These are phyloP conservation scores for Amniculicola lignicola DNA, from an alignment of 495 filamentous ascomycete species.

Conservation along the genomic window DNA sequence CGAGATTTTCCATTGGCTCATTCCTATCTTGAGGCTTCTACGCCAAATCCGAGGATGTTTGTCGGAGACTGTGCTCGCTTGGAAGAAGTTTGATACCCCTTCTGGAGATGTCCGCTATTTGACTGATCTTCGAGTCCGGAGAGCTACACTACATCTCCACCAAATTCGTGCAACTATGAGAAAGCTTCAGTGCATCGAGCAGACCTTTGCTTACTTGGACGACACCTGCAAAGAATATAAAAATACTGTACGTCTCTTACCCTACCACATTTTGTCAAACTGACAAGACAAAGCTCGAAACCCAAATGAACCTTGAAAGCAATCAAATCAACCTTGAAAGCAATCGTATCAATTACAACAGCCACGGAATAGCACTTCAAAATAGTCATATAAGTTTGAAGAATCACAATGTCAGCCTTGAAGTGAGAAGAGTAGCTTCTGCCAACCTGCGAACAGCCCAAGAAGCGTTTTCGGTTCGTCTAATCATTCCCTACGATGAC, in stretches of 20 bases:
- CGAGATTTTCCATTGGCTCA: background rate
- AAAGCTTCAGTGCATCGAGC: background rate
- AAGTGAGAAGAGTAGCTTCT: background rate
- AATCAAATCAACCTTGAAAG: background rate
- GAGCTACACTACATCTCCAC: background rate
- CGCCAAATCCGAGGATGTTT: background rate
- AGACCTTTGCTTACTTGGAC: background rate
- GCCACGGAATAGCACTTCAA: background rate
- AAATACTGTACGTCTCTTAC: background rate
- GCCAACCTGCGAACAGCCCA: background rate
- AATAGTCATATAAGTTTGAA: background rate
- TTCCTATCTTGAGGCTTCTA: background rate
- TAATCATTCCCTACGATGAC: background rate
- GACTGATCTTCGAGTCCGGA: background rate
- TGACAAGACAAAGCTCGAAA: background rate
- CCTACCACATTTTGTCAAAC: background rate
- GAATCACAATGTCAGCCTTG: background rate
- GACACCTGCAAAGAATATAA: background rate
- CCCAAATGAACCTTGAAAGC: background rate
- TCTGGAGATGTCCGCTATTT: constrained; percentile 10
- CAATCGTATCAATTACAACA: background rate
- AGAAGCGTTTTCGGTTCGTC: constrained; percentile 1
- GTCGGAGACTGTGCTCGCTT: background rate
- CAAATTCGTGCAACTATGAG: background rate
- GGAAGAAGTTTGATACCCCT: constrained; percentile 1